Percentiles rank a stretch among this genome's conserved stretches.
Conservation (phyloP, 257 asterid genomes). For the Solanum verrucosum region DNA sequence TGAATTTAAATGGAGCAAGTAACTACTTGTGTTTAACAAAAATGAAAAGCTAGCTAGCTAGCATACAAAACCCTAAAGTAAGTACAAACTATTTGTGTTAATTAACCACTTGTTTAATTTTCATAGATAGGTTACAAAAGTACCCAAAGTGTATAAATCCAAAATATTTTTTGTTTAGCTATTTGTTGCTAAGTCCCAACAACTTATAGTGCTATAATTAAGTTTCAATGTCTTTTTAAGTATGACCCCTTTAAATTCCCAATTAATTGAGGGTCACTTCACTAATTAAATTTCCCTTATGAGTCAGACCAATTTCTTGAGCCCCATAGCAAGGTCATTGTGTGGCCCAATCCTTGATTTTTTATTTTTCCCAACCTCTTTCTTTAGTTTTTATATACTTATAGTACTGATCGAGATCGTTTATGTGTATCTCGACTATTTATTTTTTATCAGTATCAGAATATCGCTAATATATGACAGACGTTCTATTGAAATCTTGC, state of each 20-base stretch:
- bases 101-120: neutral
- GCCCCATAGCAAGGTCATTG: constrained; percentile 19
- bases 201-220: constrained; percentile 11
- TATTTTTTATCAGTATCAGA: neutral
- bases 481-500: neutral
- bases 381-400: neutral
- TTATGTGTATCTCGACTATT: neutral
- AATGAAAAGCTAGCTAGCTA: neutral
- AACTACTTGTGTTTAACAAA: neutral
- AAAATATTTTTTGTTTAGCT: neutral
- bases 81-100: neutral
- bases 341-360: constrained; percentile 13
- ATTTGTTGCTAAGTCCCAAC: constrained; percentile 26
- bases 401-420: rapidly evolving
- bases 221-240: neutral
- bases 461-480: neutral
- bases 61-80: neutral
- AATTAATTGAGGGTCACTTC: constrained; percentile 18
- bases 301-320: constrained; percentile 49
- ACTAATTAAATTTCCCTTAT: constrained; percentile 5
- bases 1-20: neutral
- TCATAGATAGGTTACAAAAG: neutral
- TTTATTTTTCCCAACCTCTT: constrained; percentile 4
- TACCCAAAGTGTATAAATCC: neutral
- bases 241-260: neutral